A percentile compares a stretch with the other conserved stretches of the same genome.
These are phyloP conservation scores for Starmerella tilneyi DNA, from an alignment of 805 yeast genomes.

Conservation along the genomic window DNA sequence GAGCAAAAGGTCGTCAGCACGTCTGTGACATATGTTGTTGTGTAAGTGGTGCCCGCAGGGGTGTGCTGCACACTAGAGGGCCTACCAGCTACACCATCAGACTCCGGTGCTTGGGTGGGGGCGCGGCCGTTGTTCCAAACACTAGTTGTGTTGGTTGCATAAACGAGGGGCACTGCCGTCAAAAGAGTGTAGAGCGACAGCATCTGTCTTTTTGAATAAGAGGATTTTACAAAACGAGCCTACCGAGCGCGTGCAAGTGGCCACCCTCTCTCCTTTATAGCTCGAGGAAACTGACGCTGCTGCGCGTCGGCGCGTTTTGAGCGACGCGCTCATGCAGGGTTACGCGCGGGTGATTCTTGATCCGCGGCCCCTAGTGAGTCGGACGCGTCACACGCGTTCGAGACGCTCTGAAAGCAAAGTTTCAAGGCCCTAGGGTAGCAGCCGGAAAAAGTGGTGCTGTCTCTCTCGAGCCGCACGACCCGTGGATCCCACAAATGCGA, in stretches of 20 bases:
- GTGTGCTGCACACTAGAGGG: background rate
- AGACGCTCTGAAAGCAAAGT: background rate
- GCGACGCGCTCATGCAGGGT: slow-evolving; percentile 6
- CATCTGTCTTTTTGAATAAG: background rate
- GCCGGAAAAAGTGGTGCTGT: too few species aligned
- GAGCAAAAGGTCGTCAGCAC: slow-evolving; percentile 6
- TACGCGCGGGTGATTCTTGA: background rate
- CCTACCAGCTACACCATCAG: background rate
- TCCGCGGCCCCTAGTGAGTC: slow-evolving; percentile 1
- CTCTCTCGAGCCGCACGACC: too few species aligned
- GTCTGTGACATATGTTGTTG: slow-evolving; percentile 1
- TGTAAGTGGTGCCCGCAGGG: background rate
- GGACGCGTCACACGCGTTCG: background rate
- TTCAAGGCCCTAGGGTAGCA: too few species aligned
- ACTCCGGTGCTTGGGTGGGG: slow-evolving; percentile 2
- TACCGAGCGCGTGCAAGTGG: background rate
- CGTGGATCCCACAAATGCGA: too few species aligned
- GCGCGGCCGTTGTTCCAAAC: slow-evolving; percentile 3
- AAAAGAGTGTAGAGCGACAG: slow-evolving; percentile 8
- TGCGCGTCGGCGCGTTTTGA: background rate
- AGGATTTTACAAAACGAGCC: background rate
- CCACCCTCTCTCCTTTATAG: background rate
- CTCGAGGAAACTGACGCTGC: background rate
- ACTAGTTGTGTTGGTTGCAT: slow-evolving; percentile 4
- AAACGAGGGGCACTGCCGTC: slow-evolving; percentile 5